Base-by-base conservation (phyloP, 164 flowering plant genomes). In the Dillenia suffruticosa region DNA sequence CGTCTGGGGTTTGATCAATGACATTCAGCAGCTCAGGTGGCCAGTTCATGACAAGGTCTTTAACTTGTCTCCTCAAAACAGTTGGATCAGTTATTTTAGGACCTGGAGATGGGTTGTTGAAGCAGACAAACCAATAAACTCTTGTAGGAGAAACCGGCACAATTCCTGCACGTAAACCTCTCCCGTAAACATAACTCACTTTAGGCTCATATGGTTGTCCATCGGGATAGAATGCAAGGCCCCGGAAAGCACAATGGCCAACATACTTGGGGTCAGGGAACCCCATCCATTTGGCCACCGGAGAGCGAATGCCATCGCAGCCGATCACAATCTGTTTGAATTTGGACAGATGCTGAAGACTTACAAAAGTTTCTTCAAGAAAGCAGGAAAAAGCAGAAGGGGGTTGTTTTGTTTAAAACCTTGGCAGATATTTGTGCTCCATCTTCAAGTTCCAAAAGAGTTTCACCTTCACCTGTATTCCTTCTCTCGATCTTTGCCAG, bases 51-150 rank as follows among this genome's bases (percentile, higher is more conserved):
- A 94, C 76, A n/a, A 89, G 77, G 45, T 83, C 78, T 52, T 19
- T 57, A 2, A 91, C 86, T 64, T 84, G 81, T 63, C 73, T 75
- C 75, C 84, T 89, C 71, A 90, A 56, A 13, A 73, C 60, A 9
- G 74, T 46, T 45, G 91, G 88, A 61, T 94, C 87, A 1, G 64
- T 81, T 44, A 87, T 73, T 69, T 75, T 89, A 14, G 91, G 86
- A 67, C 94, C 97, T 83, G 95, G 91, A 50, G 96, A 76, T 59
- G 85, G 63, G 59, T 75, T 80, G 79, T 93, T 90, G 87, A 68
- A 89, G 89, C 92, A 87, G 74, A 94, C 70, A 59, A 94, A 94
- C 97, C 98, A 94, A 66, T 90, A 94, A 43, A 87, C 98, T 73
- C 83, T 94, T 11, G 88, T 79, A 12, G 85, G 69, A 60, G 98